These are phyloP conservation scores for Aspergillus sp. DNA, from an alignment of 2,329 filamentous ascomycete genomes.

Conservation along the genomic window DNA sequence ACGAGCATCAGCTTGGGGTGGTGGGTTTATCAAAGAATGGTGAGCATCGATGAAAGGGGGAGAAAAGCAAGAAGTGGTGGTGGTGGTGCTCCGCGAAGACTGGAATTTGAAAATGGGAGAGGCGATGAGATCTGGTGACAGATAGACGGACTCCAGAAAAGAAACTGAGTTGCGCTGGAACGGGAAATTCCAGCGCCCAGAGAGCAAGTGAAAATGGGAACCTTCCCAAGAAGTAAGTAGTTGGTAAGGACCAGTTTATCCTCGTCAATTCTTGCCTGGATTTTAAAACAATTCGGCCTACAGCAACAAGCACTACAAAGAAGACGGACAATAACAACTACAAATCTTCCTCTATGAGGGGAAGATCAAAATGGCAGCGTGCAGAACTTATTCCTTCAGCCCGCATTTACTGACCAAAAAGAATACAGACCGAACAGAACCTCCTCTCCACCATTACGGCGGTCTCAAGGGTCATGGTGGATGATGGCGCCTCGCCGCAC, in stretches of 20 bases:
- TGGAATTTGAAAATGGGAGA: not conserved
- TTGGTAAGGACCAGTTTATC: no score
- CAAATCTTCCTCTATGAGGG: no score
- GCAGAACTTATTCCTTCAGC: no score
- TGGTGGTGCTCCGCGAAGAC: not conserved
- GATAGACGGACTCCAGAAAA: not conserved
- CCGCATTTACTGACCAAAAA: no score
- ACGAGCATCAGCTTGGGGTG: not conserved
- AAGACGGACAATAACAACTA: no score
- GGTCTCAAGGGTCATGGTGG: not conserved
- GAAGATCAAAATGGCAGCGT: no score
- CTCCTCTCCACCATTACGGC: not conserved
- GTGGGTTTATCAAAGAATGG: not conserved
- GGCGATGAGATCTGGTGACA: not conserved
- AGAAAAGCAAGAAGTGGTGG: not conserved
- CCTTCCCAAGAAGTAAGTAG: no score
- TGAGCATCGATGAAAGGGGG: not conserved
- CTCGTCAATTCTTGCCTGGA: no score
- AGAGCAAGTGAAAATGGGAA: not conserved
- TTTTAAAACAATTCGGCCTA: no score
- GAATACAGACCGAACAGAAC: not conserved
- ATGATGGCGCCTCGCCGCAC: slow-evolving; percentile 10
- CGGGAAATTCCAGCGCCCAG: not conserved
- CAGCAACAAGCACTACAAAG: no score
- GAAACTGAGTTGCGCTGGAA: not conserved